A percentile compares a stretch with the other conserved stretches of the same genome.
phyloP scores from a whole-genome alignment of 2,329 filamentous ascomycete genomes.

The Rutstroemia sp. region DNA sequence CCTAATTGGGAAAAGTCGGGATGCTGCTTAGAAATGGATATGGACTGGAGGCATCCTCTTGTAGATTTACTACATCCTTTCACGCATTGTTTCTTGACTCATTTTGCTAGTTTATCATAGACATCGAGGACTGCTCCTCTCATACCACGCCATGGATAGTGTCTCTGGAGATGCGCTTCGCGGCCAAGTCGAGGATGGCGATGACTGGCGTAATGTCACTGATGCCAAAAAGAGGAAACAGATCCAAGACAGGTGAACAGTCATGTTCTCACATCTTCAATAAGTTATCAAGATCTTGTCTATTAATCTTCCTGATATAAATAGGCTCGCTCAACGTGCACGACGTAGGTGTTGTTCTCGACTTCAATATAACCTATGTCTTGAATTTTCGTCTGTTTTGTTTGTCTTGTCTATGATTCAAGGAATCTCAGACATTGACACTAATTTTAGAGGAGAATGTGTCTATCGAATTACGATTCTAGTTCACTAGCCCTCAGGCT shows the following conservation, averaged over 20 bases:
- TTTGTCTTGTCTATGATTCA: too few species aligned
- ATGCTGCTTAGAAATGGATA: too few species aligned
- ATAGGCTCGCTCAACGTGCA: background rate
- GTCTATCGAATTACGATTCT: too few species aligned
- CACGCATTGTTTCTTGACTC: too few species aligned
- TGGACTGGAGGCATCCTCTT: background rate
- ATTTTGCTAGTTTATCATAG: background rate
- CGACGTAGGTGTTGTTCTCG: background rate
- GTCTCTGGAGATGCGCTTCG: background rate
- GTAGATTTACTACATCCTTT: too few species aligned
- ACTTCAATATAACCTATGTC: background rate
- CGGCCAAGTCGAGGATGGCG: background rate
- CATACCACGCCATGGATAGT: background rate
- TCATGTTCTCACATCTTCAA: background rate
- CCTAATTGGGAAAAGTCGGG: too few species aligned
- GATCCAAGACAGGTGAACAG: background rate
- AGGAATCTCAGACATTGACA: too few species aligned
- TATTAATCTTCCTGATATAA: background rate
- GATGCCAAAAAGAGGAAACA: slow-evolving; percentile 1
- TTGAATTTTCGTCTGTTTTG: too few species aligned
- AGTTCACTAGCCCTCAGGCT: background rate
- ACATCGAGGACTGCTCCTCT: background rate
- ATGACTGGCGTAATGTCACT: background rate
- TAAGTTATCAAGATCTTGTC: background rate
- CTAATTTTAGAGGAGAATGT: too few species aligned